A percentile compares a stretch with the other conserved stretches of the same genome.
Evolutionary conservation across 495 filamentous ascomycete species (phyloP).

Genomic region (Poronia punctata): DNA sequence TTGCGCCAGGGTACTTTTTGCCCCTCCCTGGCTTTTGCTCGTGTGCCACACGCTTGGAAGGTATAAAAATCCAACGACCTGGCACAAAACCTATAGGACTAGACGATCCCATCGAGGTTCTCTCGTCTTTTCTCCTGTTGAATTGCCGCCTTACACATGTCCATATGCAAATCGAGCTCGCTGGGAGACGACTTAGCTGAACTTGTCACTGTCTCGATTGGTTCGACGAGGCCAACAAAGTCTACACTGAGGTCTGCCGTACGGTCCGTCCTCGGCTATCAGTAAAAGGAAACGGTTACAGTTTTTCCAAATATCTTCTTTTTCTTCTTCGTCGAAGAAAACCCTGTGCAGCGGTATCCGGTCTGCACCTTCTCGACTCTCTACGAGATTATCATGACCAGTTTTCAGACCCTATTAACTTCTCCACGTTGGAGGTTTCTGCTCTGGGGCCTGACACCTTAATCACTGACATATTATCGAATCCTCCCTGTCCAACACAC

Average conservation of each 20-base stretch:
- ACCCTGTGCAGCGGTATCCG: conserved; percentile 34
- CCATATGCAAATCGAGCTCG: conserved; percentile 7
- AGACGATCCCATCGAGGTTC: conserved; percentile 7
- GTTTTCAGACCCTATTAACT: conserved; percentile 43
- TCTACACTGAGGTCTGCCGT: conserved; percentile 3
- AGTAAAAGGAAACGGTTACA: too few relatives aligned
- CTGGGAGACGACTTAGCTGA: conserved; percentile 6
- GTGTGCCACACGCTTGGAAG: conserved; percentile 9
- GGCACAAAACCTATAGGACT: conserved; percentile 1
- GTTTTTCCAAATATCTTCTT: conserved; percentile 19
- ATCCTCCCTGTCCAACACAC: conserved; percentile 4
- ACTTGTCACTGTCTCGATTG: conserved; percentile 3
- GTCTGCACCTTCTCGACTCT: conserved; percentile 22
- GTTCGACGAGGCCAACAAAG: conserved; percentile 4
- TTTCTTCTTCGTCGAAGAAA: conserved; percentile 27
- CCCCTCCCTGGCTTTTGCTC: conserved; percentile 6
- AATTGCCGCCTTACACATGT: conserved; percentile 5
- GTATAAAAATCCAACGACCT: conserved; percentile 10
- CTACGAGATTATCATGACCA: conserved; percentile 49
- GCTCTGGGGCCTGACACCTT: conserved; percentile 43
- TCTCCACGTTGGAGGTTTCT: conserved; percentile 51
- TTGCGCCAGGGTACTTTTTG: conserved; percentile 2
- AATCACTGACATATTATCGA: conserved; percentile 21
- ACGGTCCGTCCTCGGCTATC: conserved; percentile 8
- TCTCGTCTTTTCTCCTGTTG: conserved; percentile 4